phyloP scores from a whole-genome alignment of 306 rosid species.

The Cucumis cinereus region DNA sequence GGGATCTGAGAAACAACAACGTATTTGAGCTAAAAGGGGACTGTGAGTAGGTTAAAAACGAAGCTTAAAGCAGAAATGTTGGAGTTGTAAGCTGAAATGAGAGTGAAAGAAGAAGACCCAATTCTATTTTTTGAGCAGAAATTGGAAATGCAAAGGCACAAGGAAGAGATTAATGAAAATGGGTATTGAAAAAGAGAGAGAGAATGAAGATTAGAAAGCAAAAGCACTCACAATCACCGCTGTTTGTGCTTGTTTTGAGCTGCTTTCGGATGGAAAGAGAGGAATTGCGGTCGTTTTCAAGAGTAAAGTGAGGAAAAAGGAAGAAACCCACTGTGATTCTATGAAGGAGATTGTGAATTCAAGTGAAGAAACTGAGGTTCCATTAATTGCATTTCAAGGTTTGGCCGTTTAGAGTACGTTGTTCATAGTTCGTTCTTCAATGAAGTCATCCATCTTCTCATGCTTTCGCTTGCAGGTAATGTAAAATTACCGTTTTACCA shows the following conservation, averaged over 20 bases:
- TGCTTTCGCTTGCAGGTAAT: neutral
- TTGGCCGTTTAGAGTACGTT: neutral
- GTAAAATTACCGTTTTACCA: neutral
- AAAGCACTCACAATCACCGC: neutral
- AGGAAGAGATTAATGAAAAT: neutral
- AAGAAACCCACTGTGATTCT: neutral
- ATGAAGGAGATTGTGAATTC: neutral
- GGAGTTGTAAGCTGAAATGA: neutral
- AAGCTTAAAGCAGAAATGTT: neutral
- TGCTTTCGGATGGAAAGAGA: neutral
- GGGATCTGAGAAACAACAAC: conserved; percentile 4
- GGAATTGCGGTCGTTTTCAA: neutral
- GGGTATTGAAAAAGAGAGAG: neutral
- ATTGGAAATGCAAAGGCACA: neutral
- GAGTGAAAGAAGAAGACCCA: neutral
- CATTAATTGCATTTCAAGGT: neutral
- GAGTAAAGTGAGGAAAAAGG: neutral
- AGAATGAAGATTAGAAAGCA: neutral
- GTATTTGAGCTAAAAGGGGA: neutral
- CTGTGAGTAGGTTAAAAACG: neutral
- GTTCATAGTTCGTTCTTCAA: neutral
- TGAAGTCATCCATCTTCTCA: neutral
- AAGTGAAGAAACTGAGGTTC: neutral
- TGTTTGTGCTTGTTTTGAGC: neutral
- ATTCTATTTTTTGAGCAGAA: neutral